Conservation (phyloP, 1,139 yeast species). For the Chernovozyma sophiae-reginae region DNA sequence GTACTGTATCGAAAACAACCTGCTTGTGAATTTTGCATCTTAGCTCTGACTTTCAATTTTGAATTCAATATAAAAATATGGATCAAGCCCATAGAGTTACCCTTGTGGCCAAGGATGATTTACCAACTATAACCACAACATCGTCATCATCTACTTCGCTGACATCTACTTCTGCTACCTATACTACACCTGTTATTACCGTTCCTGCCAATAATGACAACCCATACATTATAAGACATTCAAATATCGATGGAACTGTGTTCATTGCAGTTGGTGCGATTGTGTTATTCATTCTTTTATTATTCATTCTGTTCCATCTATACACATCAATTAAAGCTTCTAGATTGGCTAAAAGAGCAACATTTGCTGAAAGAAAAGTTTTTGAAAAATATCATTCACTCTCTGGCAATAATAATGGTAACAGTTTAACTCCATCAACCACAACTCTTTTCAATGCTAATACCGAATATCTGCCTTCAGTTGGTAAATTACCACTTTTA, state of each 20-base stretch:
- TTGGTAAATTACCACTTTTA: conserved; percentile 37
- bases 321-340: conserved; percentile 36
- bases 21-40: no score
- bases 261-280: conserved; percentile 75
- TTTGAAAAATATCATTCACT: conserved; percentile 38
- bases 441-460: conserved; percentile 16
- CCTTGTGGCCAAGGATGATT: no score
- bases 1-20: no score
- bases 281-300: conserved; percentile 52
- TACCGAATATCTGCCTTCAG: conserved; percentile 21
- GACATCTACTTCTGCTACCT: conserved; percentile 12
- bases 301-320: conserved; percentile 39
- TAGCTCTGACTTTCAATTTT: no score
- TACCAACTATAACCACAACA: conserved; percentile 4
- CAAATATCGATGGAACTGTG: conserved; percentile 67
- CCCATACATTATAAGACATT: conserved; percentile 55
- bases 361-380: conserved; percentile 27
- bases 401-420: conserved; percentile 15
- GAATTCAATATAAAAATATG: no score
- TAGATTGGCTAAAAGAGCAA: conserved; percentile 32
- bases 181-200: conserved; percentile 54
- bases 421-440: conserved; percentile 19
- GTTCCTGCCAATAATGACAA: conserved; percentile 59
- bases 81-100: no score
- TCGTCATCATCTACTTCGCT: conserved; percentile 2